Conservation (phyloP, 768 basidiomycete species). For the Lactarius hatsudake region DNA sequence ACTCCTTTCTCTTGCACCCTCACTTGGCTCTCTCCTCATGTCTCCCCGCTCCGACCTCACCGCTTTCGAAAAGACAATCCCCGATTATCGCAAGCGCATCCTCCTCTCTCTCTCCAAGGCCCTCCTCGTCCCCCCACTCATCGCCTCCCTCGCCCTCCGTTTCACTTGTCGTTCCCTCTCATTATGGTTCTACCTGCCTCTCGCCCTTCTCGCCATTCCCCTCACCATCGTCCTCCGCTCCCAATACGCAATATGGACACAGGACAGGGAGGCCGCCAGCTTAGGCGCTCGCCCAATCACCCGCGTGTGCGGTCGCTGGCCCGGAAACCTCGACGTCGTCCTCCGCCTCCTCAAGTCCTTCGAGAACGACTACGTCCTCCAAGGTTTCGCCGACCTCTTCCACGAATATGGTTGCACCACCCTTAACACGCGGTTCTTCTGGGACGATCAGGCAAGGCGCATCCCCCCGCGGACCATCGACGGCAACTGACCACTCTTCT, state of each 20-base stretch:
- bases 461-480: not conserved
- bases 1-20: not conserved
- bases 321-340: slow-evolving; percentile 36
- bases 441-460: slow-evolving; percentile 32
- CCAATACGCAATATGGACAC: slow-evolving; percentile 14
- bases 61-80: slow-evolving; percentile 24
- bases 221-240: slow-evolving; percentile 13
- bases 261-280: slow-evolving; percentile 24
- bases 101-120: slow-evolving; percentile 20
- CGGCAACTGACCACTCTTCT: not conserved
- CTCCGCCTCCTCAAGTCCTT: slow-evolving; percentile 29
- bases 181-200: not conserved
- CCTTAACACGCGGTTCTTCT: slow-evolving; percentile 35
- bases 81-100: slow-evolving; percentile 27
- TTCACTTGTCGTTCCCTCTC: not conserved
- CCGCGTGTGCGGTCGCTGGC: slow-evolving; percentile 34
- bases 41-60: slow-evolving; percentile 18
- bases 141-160: slow-evolving; percentile 17
- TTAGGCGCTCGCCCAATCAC: slow-evolving; percentile 30
- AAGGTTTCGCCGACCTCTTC: slow-evolving; percentile 31
- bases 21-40: slow-evolving; percentile 2
- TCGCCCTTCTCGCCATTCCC: slow-evolving; percentile 16
- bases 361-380: slow-evolving; percentile 30
- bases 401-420: slow-evolving; percentile 33
- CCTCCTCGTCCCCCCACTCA: slow-evolving; percentile 19